Percentiles rank a stretch among this genome's conserved stretches.
Evolutionary conservation across 139 green algal species (phyloP).

Genomic region (Closterium sp.): DNA sequence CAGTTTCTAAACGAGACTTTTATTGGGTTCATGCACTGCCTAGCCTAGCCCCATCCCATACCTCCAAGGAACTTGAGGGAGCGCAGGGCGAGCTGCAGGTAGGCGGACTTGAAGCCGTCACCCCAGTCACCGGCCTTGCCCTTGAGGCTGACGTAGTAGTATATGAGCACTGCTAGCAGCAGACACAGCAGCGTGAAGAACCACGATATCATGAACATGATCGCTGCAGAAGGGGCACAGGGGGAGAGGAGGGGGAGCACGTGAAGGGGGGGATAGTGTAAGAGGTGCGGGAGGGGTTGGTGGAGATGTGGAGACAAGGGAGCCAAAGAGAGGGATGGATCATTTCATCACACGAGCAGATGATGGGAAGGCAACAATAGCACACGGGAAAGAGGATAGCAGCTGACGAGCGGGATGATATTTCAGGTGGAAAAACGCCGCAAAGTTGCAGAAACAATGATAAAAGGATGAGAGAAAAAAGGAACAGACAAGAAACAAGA

Average conservation of each 20-base stretch:
- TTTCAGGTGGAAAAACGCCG: background rate
- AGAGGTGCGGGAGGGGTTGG: no score
- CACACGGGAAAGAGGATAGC: background rate
- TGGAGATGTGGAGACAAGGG: no score
- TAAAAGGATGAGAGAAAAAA: background rate
- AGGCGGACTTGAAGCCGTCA: constrained; percentile 51
- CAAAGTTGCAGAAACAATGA: no score
- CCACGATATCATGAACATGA: constrained; percentile 56
- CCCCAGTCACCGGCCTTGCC: constrained; percentile 50
- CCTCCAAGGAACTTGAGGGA: constrained; percentile 40
- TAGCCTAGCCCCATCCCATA: no score
- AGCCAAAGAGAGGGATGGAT: background rate
- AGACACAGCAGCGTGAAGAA: constrained; percentile 49
- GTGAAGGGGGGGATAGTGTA: background rate
- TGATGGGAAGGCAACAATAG: no score
- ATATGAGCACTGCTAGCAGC: constrained; percentile 47
- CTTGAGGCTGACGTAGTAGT: constrained; percentile 53
- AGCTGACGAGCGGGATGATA: background rate
- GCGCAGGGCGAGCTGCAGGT: constrained; percentile 42
- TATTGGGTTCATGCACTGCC: no score
- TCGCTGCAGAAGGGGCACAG: constrained; percentile 19
- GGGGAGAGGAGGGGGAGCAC: no score
- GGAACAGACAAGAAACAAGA: no score
- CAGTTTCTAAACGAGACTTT: no score
- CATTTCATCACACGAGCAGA: no score